Conservation (phyloP, 2,329 filamentous ascomycete genomes). For the Phaeosphaeria sp. region DNA sequence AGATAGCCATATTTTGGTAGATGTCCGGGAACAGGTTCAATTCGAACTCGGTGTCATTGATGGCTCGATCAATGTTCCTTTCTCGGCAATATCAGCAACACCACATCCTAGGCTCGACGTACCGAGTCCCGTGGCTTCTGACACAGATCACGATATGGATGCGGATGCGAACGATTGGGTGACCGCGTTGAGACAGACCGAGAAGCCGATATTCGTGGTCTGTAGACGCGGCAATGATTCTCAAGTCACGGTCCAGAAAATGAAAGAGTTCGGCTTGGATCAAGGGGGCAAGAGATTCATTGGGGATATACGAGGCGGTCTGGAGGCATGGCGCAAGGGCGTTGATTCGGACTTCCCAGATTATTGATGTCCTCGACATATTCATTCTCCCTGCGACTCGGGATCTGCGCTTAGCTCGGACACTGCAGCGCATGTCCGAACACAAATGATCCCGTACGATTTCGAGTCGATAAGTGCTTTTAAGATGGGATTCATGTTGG, state of each 20-base stretch:
- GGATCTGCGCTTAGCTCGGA: neutral
- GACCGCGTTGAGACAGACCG: constrained; percentile 30
- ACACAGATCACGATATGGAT: constrained; percentile 9
- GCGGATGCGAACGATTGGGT: constrained; percentile 36
- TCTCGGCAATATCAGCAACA: constrained; percentile 59
- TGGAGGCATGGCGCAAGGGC: constrained; percentile 73
- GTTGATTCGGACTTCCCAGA: constrained; percentile 68
- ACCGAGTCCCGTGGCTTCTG: neutral
- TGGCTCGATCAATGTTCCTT: constrained; percentile 78
- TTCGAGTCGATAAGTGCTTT: no score
- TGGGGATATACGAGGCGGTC: constrained; percentile 74
- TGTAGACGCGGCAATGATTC: constrained; percentile 82
- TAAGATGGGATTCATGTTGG: no score
- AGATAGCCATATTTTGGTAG: constrained; percentile 69
- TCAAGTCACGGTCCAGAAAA: constrained; percentile 70
- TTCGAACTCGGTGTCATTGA: constrained; percentile 80
- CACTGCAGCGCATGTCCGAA: neutral
- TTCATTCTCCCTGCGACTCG: neutral
- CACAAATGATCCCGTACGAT: no score
- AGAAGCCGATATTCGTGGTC: constrained; percentile 70
- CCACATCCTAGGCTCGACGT: constrained; percentile 5
- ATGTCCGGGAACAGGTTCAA: constrained; percentile 84
- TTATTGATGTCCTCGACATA: constrained; percentile 49
- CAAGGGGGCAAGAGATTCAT: constrained; percentile 64
- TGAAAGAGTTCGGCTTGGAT: constrained; percentile 68